phyloP scores from a whole-genome alignment of 164 flowering plant genomes.

The Magnolia changhungtana region DNA sequence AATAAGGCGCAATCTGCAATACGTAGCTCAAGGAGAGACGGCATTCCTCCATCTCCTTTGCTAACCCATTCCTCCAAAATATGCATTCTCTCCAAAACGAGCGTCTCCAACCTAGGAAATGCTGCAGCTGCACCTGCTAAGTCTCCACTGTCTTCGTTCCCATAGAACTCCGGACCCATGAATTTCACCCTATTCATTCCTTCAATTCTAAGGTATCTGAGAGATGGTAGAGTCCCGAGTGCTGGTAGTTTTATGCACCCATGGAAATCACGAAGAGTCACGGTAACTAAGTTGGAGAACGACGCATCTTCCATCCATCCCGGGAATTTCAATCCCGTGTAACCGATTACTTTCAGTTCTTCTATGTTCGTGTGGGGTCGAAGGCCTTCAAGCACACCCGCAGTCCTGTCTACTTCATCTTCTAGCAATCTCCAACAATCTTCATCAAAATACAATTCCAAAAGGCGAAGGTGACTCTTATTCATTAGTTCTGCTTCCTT shows the following conservation, averaged over 20 bases:
- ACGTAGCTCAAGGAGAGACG: background rate
- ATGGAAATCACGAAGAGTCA: background rate
- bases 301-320: conserved; percentile 8
- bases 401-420: background rate
- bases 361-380: conserved; percentile 14
- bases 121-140: background rate
- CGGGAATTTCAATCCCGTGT: conserved; percentile 3
- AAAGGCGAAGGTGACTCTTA: conserved; percentile 13
- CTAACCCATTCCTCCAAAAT: conserved; percentile 20
- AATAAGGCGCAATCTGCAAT: background rate
- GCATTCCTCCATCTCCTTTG: conserved; percentile 1
- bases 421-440: background rate
- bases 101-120: conserved; percentile 18
- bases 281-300: background rate
- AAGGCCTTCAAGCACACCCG: conserved; percentile 12
- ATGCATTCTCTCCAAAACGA: background rate
- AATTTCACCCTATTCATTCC: conserved; percentile 9
- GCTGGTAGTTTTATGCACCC: conserved; percentile 9
- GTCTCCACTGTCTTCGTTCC: background rate
- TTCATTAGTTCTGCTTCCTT: conserved; percentile 15
- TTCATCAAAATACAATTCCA: conserved; percentile 3
- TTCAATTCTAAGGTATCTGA: conserved; percentile 1
- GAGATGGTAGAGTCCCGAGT: conserved; percentile 23
- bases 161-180: conserved; percentile 3
- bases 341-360: background rate